Conservation (phyloP, 306 rosid species). For the Lablab purpureus region DNA sequence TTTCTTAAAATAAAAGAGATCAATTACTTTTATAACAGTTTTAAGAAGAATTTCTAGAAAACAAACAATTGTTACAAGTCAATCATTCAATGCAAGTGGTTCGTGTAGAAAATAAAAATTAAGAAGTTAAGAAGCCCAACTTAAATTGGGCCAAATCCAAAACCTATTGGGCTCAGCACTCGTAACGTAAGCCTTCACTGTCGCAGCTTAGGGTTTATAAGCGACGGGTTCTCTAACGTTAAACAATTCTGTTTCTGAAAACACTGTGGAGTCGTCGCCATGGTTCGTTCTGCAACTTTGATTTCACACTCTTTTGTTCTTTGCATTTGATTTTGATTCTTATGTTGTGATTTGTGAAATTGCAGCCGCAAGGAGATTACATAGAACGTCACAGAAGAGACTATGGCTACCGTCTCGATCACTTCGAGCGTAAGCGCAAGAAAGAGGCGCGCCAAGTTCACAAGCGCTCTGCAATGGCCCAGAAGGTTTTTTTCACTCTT, state of each 20-base stretch:
- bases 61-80: too few relatives aligned
- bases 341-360: conserved; percentile 1
- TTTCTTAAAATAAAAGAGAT: too few relatives aligned
- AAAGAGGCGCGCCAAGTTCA: conserved; percentile 87
- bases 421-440: conserved; percentile 95
- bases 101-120: too few relatives aligned
- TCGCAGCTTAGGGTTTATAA: conserved; percentile 35
- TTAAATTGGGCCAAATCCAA: not conserved
- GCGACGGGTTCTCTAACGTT: not conserved
- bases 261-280: not conserved
- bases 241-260: conserved; percentile 14
- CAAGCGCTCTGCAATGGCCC: conserved; percentile 79
- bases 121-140: not conserved
- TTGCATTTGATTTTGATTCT: not conserved
- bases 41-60: too few relatives aligned
- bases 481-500: conserved; percentile 59
- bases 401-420: conserved; percentile 83
- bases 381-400: conserved; percentile 90
- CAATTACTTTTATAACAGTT: too few relatives aligned
- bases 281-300: conserved; percentile 43
- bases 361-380: conserved; percentile 97
- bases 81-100: too few relatives aligned
- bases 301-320: not conserved
- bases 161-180: not conserved
- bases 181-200: not conserved